phyloP scores from a whole-genome alignment of 176 grass and related monocot genomes.

The Alloteropsis semialata region DNA sequence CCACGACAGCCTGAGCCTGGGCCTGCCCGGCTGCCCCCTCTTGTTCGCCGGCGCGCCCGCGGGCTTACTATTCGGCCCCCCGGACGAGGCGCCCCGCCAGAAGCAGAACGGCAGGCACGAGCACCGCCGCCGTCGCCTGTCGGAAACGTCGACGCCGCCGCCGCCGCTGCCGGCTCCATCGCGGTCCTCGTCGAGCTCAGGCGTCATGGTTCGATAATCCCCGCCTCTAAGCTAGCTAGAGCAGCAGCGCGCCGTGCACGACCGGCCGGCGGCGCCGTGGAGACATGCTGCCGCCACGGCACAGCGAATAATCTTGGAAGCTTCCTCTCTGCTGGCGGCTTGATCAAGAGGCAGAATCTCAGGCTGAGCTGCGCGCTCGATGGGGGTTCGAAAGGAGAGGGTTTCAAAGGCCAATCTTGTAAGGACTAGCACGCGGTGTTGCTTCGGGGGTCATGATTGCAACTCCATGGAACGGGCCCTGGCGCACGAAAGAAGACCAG shows the following conservation, averaged over 20 bases:
- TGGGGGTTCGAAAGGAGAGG: background rate
- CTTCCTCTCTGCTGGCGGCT: background rate
- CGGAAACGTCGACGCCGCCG: background rate
- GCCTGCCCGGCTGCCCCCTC: background rate
- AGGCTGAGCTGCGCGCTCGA: background rate
- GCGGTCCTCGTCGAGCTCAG: background rate
- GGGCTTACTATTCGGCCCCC: too few relatives aligned
- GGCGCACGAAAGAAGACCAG: background rate
- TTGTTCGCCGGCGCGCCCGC: background rate
- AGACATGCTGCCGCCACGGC: background rate
- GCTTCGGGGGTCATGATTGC: slow-evolving; percentile 2
- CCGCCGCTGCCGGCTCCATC: background rate
- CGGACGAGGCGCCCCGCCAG: background rate
- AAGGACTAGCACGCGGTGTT: background rate
- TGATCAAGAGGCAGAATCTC: background rate
- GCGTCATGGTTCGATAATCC: background rate
- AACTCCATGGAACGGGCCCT: background rate
- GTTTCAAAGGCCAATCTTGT: background rate
- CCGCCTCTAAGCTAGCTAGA: background rate
- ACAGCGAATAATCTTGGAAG: background rate
- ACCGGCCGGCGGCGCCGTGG: background rate
- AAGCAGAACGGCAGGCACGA: slow-evolving; percentile 27
- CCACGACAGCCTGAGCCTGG: background rate
- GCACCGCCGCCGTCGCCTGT: background rate
- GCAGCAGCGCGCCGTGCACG: background rate